phyloP scores from a whole-genome alignment of 352 stramenopile species.

The Phytophthora tentaculata region DNA sequence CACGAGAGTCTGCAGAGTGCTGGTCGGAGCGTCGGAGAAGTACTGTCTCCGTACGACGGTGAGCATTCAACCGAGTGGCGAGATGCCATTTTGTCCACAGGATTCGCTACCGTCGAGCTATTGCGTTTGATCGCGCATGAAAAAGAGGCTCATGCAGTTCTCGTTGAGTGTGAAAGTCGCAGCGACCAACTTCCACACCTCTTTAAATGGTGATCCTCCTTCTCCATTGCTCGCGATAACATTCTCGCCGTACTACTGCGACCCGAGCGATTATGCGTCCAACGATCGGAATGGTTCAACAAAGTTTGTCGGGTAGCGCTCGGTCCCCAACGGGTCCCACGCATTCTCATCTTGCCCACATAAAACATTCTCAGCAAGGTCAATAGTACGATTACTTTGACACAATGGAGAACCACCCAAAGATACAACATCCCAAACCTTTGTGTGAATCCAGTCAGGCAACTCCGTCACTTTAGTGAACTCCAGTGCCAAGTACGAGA shows the following conservation, averaged over 20 bases:
- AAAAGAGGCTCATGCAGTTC: slow-evolving; percentile 8
- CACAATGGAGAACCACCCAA: slow-evolving; percentile 20
- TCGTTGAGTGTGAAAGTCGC: not conserved
- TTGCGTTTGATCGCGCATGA: slow-evolving; percentile 21
- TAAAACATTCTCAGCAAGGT: slow-evolving; percentile 4
- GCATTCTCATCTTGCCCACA: slow-evolving; percentile 10
- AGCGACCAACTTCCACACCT: not conserved
- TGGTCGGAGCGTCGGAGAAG: slow-evolving; percentile 9
- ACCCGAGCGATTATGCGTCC: too few species aligned
- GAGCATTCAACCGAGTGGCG: slow-evolving; percentile 15
- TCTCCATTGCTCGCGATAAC: too few species aligned
- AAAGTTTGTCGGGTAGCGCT: slow-evolving; percentile 28
- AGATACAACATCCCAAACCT: slow-evolving; percentile 18
- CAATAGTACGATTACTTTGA: not conserved
- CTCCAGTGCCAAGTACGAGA: slow-evolving; percentile 46
- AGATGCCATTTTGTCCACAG: slow-evolving; percentile 19
- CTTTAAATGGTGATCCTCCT: too few species aligned
- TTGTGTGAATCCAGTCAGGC: slow-evolving; percentile 37
- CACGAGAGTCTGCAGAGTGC: slow-evolving; percentile 14
- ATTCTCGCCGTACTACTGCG: too few species aligned
- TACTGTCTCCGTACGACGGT: slow-evolving; percentile 18
- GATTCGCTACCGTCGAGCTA: slow-evolving; percentile 15
- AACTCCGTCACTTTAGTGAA: slow-evolving; percentile 30
- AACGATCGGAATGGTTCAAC: slow-evolving; percentile 12
- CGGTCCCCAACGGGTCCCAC: slow-evolving; percentile 33